phyloP scores from a whole-genome alignment of 140 eudicot genomes.

The Flaveria floridana region DNA sequence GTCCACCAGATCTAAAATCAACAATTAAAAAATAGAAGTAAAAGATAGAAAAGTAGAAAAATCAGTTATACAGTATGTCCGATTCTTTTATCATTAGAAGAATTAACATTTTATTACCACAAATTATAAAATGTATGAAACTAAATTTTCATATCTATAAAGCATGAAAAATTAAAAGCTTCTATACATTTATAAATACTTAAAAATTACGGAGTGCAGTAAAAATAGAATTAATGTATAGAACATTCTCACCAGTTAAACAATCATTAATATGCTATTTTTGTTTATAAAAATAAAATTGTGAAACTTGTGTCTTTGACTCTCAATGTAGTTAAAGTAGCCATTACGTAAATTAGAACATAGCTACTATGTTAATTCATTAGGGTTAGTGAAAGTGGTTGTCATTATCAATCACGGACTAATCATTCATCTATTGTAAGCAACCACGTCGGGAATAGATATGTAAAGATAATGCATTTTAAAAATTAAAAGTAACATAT shows the following conservation, averaged over 20 bases:
- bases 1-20: conserved; percentile 32
- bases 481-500: not conserved
- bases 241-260: too few species aligned
- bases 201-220: not conserved
- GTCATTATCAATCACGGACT: conserved; percentile 17
- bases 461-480: not conserved
- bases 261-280: too few species aligned
- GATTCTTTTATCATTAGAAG: conserved; percentile 1
- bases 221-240: not conserved
- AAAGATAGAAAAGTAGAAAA: not conserved
- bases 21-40: not conserved
- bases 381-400: conserved; percentile 24
- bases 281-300: too few species aligned
- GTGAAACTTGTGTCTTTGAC: too few species aligned
- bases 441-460: conserved; percentile 21
- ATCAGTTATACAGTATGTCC: not conserved
- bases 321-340: too few species aligned
- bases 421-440: conserved; percentile 20
- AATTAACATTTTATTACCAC: not conserved
- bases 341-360: not conserved
- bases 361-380: not conserved
- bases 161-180: not conserved
- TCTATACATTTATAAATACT: not conserved
- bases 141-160: not conserved
- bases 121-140: not conserved